Evolutionary conservation across 805 yeast genomes (phyloP).

Genomic region (Sungouiella thailandica): DNA sequence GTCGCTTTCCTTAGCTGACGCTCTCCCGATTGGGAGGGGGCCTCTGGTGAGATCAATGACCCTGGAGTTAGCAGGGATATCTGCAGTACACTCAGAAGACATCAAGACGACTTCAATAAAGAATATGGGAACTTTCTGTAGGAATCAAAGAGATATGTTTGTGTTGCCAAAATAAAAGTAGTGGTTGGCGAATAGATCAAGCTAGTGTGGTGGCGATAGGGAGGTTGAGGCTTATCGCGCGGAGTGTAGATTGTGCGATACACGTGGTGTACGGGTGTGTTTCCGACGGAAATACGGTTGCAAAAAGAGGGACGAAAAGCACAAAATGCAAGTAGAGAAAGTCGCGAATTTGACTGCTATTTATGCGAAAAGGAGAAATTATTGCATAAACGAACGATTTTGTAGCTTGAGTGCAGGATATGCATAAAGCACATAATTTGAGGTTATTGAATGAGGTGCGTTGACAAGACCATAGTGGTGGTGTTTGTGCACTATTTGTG

Average conservation of each 20-base stretch:
- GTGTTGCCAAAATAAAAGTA: background rate
- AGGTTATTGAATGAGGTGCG: no score
- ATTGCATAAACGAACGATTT: no score
- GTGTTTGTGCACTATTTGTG: no score
- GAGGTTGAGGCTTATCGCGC: constrained; percentile 1
- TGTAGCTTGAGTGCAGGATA: no score
- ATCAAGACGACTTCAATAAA: background rate
- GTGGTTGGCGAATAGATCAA: background rate
- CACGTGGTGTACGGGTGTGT: background rate
- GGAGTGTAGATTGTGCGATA: background rate
- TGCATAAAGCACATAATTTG: no score
- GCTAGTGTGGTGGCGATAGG: background rate
- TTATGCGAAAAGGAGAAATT: no score
- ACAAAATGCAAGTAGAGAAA: no score
- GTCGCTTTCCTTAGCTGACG: constrained; percentile 24
- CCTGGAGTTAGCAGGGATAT: background rate
- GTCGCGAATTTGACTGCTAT: no score
- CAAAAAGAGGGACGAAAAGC: no score
- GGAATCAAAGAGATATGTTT: background rate
- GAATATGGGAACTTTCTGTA: background rate
- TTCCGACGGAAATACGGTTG: no score
- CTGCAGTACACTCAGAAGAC: background rate
- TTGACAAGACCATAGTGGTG: no score
- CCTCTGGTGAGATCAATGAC: constrained; percentile 5
- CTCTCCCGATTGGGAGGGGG: constrained; percentile 19